Evolutionary conservation across 192 early-diverging fungal species (phyloP).

Genomic region (Coemansia sp.): DNA sequence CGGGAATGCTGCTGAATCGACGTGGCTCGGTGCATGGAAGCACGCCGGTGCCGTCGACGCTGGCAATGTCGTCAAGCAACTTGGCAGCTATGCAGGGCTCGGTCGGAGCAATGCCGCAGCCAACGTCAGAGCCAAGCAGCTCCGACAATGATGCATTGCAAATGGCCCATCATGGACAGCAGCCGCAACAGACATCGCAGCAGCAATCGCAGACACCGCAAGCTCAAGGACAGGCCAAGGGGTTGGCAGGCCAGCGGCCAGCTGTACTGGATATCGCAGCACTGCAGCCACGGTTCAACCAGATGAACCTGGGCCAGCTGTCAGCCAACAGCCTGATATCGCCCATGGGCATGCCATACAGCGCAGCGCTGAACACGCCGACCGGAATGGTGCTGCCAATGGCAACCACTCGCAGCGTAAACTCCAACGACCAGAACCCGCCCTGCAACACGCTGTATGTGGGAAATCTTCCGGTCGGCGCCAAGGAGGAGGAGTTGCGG

Average conservation of each 20-base stretch:
- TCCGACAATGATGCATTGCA: slow-evolving; percentile 34
- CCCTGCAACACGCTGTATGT: slow-evolving; percentile 99
- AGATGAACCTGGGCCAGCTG: slow-evolving; percentile 41
- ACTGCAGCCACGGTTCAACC: slow-evolving; percentile 46
- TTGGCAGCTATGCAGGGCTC: neutral
- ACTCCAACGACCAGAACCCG: slow-evolving; percentile 89
- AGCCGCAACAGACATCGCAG: slow-evolving; percentile 11
- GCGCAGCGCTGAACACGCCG: slow-evolving; percentile 28
- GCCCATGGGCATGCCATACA: slow-evolving; percentile 47
- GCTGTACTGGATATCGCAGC: slow-evolving; percentile 47
- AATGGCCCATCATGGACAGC: slow-evolving; percentile 49
- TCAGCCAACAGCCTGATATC: slow-evolving; percentile 35
- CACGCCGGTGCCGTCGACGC: slow-evolving; percentile 33
- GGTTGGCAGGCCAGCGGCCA: slow-evolving; percentile 32
- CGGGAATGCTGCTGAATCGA: slow-evolving; percentile 30
- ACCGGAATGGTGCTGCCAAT: slow-evolving; percentile 48
- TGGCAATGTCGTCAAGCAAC: slow-evolving; percentile 17
- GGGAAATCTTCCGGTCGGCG: slow-evolving; percentile 87
- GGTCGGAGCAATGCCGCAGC: slow-evolving; percentile 9
- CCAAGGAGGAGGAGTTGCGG: slow-evolving; percentile 86
- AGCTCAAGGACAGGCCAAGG: slow-evolving; percentile 34
- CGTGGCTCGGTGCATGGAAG: slow-evolving; percentile 49
- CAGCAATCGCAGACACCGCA: slow-evolving; percentile 11
- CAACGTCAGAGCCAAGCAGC: slow-evolving; percentile 48
- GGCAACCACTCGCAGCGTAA: slow-evolving; percentile 55